Evolutionary conservation across 2,329 filamentous ascomycete genomes (phyloP).

Genomic region (Cordyceps cateniannulata): DNA sequence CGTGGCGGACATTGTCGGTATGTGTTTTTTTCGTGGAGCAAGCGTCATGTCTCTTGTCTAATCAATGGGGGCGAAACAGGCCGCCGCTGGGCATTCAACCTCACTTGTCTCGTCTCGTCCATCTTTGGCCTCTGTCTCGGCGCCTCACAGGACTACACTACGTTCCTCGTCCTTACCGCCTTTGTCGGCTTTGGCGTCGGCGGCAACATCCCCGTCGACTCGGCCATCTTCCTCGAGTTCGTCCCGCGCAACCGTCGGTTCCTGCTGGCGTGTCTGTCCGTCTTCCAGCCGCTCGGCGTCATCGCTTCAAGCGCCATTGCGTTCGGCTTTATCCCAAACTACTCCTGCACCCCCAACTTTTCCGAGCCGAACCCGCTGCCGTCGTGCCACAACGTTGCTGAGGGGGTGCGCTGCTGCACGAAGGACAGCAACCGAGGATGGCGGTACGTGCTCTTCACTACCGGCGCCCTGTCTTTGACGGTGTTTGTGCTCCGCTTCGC

Average conservation of each 20-base stretch:
- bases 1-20: slow-evolving; percentile 43
- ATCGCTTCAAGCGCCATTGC: slow-evolving; percentile 44
- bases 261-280: slow-evolving; percentile 43
- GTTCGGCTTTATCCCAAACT: slow-evolving; percentile 45
- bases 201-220: slow-evolving; percentile 50
- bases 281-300: slow-evolving; percentile 51
- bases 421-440: slow-evolving; percentile 42
- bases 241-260: slow-evolving; percentile 45
- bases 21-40: background rate
- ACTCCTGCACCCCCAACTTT: slow-evolving; percentile 46
- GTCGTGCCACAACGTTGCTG: slow-evolving; percentile 33
- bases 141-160: slow-evolving; percentile 40
- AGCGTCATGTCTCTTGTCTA: background rate
- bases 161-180: slow-evolving; percentile 46
- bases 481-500: slow-evolving; percentile 39
- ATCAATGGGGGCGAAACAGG: slow-evolving; percentile 19
- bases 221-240: slow-evolving; percentile 50
- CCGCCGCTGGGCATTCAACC: slow-evolving; percentile 50
- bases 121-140: slow-evolving; percentile 48
- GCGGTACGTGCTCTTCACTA: slow-evolving; percentile 39
- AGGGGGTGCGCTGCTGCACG: slow-evolving; percentile 27
- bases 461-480: slow-evolving; percentile 36
- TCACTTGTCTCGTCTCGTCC: slow-evolving; percentile 48
- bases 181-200: slow-evolving; percentile 47
- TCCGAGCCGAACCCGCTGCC: slow-evolving; percentile 33